Conservation (phyloP, 2,329 filamentous ascomycete genomes). For the Aspergillus flavus region DNA sequence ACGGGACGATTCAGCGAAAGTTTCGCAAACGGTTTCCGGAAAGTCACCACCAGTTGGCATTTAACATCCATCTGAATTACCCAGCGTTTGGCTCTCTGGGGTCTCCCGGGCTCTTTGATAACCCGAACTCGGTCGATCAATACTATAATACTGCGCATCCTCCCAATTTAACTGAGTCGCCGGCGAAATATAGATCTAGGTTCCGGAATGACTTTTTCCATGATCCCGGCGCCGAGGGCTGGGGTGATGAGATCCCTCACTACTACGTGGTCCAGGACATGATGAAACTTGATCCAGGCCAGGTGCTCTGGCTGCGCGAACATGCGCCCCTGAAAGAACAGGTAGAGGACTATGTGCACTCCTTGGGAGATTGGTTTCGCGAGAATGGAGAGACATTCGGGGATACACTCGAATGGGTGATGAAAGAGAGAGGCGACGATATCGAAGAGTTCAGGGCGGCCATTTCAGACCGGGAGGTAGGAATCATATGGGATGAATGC, state of each 20-base stretch:
- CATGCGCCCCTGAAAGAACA: slow-evolving; percentile 59
- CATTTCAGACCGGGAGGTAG: slow-evolving; percentile 35
- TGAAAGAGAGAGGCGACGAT: slow-evolving; percentile 58
- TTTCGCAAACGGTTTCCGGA: slow-evolving; percentile 60
- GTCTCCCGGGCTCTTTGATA: slow-evolving; percentile 13
- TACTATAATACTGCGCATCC: slow-evolving; percentile 29
- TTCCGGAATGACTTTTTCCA: slow-evolving; percentile 52
- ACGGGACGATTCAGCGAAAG: slow-evolving; percentile 61
- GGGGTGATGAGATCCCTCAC: slow-evolving; percentile 65
- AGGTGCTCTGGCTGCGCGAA: slow-evolving; percentile 61
- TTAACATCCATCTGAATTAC: slow-evolving; percentile 57
- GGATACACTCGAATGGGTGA: slow-evolving; percentile 60
- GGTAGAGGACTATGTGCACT: slow-evolving; percentile 57
- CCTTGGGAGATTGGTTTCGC: slow-evolving; percentile 62
- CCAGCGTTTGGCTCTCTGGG: slow-evolving; percentile 29
- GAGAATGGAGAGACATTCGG: slow-evolving; percentile 66
- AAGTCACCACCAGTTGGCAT: slow-evolving; percentile 51
- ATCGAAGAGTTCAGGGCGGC: slow-evolving; percentile 42
- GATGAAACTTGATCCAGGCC: slow-evolving; percentile 64
- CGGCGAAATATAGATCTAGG: slow-evolving; percentile 48
- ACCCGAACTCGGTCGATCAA: slow-evolving; percentile 17
- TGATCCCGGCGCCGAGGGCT: slow-evolving; percentile 61
- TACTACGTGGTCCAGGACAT: slow-evolving; percentile 68
- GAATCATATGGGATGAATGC: slow-evolving; percentile 29
- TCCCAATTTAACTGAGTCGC: slow-evolving; percentile 20